Evolutionary conservation across 139 green algal species (phyloP).

Genomic region (Chlorella ohadii): DNA sequence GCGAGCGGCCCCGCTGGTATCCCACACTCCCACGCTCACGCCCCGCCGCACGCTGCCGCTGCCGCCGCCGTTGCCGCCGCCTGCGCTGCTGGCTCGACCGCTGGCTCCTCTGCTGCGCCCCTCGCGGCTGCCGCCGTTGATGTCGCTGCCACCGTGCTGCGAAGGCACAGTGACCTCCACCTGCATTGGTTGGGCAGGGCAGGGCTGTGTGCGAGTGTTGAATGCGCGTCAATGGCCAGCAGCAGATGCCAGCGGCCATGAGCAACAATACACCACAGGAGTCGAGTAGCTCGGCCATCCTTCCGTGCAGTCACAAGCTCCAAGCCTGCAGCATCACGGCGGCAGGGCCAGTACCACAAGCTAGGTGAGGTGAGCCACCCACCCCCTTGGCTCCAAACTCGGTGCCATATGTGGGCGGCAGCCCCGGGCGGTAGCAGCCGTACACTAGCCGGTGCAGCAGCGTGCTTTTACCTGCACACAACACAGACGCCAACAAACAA

Average conservation of each 20-base stretch:
- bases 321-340: neutral
- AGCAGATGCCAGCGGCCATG: too few relatives aligned
- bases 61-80: neutral
- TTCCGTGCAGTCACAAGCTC: too few relatives aligned
- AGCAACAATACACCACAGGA: too few relatives aligned
- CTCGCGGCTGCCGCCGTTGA: too few relatives aligned
- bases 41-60: neutral
- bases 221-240: too few relatives aligned
- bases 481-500: too few relatives aligned
- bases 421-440: neutral
- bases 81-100: neutral
- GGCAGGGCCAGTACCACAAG: neutral
- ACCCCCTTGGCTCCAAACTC: constrained; percentile 21
- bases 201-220: too few relatives aligned
- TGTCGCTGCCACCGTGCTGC: too few relatives aligned
- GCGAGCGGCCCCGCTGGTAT: constrained; percentile 1
- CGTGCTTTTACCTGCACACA: constrained; percentile 16
- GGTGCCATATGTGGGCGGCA: neutral
- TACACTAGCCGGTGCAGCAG: constrained; percentile 22
- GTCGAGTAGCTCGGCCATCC: too few relatives aligned
- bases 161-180: neutral
- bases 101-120: too few relatives aligned
- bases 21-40: neutral
- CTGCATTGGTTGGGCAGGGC: neutral
- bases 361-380: too few relatives aligned